Percentiles rank a stretch among this genome's conserved stretches.
Evolutionary conservation across 2,329 filamentous ascomycete species (phyloP).

Genomic region (Rhynchosporium agropyri): DNA sequence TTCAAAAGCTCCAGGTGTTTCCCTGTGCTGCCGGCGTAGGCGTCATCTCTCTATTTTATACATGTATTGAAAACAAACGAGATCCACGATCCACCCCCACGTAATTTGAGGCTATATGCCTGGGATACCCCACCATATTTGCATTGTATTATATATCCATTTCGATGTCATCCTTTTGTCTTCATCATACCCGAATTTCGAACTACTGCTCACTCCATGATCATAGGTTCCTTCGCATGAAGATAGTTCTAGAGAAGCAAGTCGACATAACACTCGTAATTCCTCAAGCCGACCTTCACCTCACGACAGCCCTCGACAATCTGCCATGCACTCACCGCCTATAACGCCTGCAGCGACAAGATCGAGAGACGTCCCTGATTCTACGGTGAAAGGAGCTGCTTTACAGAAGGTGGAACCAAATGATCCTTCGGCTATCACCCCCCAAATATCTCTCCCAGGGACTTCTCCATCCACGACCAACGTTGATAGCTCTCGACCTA

Average conservation of each 20-base stretch:
- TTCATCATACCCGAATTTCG: conserved; percentile 6
- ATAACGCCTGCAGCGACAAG: conserved; percentile 82
- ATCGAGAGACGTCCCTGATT: conserved; percentile 52
- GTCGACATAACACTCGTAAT: conserved; percentile 64
- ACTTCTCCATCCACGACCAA: conserved; percentile 46
- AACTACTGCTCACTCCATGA: conserved; percentile 29
- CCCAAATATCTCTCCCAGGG: conserved; percentile 66
- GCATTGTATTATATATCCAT: conserved; percentile 28
- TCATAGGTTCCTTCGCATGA: conserved; percentile 62
- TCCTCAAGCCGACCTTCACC: conserved; percentile 69
- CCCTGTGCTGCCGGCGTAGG: conserved; percentile 26
- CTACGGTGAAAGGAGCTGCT: conserved; percentile 41
- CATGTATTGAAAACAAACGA: conserved; percentile 27
- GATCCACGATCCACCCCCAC: conserved; percentile 35
- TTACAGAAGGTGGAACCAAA: conserved; percentile 45
- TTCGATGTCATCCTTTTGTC: conserved; percentile 24
- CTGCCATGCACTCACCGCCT: conserved; percentile 82
- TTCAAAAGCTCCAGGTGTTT: conserved; percentile 19
- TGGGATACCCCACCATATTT: conserved; percentile 30
- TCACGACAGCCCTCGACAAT: conserved; percentile 65
- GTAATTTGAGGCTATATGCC: conserved; percentile 25
- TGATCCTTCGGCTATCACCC: conserved; percentile 61
- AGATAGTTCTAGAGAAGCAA: conserved; percentile 59
- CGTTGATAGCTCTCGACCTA: conserved; percentile 39
- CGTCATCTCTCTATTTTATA: conserved; percentile 18